phyloP scores from a whole-genome alignment of 2,329 filamentous ascomycete species.

The Phaeosphaeria sp. region DNA sequence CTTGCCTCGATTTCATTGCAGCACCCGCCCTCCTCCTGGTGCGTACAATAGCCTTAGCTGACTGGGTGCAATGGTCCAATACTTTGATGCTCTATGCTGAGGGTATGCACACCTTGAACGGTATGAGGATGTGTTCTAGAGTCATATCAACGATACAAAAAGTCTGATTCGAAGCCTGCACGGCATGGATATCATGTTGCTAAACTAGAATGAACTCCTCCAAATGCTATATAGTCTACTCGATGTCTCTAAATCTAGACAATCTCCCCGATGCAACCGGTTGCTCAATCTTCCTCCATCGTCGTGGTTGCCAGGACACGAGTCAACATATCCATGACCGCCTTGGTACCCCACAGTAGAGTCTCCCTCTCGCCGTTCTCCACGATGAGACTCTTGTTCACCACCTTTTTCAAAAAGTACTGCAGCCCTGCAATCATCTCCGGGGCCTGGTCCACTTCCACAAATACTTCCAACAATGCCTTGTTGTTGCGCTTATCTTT shows the following conservation, averaged over 20 bases:
- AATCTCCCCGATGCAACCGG: background rate
- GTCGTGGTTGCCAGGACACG: conserved; percentile 41
- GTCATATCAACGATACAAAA: background rate
- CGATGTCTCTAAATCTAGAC: background rate
- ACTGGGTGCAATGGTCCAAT: background rate
- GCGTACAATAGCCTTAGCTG: background rate
- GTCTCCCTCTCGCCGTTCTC: conserved; percentile 59
- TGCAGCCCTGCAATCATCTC: conserved; percentile 76
- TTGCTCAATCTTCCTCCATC: conserved; percentile 49
- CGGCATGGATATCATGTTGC: background rate
- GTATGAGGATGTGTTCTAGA: background rate
- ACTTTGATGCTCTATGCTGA: background rate
- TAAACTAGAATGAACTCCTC: background rate
- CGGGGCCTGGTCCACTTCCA: conserved; percentile 66
- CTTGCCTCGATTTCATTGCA: too few relatives aligned
- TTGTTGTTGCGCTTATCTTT: conserved; percentile 60
- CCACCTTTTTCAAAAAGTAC: conserved; percentile 78
- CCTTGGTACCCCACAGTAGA: conserved; percentile 54
- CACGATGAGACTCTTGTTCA: conserved; percentile 68
- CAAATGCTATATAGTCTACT: background rate
- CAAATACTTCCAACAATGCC: conserved; percentile 70
- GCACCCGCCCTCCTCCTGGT: too few relatives aligned
- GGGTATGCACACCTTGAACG: background rate
- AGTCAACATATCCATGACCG: conserved; percentile 47
- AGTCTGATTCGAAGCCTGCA: background rate